Conservation (phyloP, 139 green algal species). For the Coccomyxa sp. region DNA sequence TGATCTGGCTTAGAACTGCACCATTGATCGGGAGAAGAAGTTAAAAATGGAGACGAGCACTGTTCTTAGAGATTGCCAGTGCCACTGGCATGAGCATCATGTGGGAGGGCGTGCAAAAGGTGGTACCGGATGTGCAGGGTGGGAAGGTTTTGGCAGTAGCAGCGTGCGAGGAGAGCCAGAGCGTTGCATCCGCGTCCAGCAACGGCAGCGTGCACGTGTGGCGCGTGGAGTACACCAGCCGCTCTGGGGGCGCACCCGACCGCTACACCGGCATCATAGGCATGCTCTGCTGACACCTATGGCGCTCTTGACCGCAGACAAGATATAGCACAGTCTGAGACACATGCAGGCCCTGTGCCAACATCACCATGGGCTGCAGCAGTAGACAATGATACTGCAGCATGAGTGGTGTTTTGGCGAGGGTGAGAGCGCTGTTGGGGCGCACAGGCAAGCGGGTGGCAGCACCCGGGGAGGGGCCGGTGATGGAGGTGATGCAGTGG, state of each 20-base stretch:
- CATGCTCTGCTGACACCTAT: neutral
- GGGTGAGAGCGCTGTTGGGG: too few species aligned
- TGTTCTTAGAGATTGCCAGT: neutral
- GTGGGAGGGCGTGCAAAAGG: neutral
- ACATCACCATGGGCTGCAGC: neutral
- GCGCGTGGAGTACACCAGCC: conserved; percentile 69
- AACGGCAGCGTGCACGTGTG: conserved; percentile 80
- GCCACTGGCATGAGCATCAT: neutral
- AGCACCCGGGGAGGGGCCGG: conserved; percentile 30
- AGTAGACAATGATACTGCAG: neutral
- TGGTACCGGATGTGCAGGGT: neutral
- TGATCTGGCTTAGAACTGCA: neutral
- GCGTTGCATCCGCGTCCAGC: conserved; percentile 53
- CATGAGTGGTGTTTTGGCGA: neutral
- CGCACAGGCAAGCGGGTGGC: conserved; percentile 30
- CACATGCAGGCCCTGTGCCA: neutral
- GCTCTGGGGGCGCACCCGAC: conserved; percentile 35
- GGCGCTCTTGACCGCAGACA: neutral
- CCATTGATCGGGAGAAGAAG: neutral
- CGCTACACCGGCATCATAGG: conserved; percentile 46
- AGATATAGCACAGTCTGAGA: neutral
- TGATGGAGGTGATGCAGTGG: conserved; percentile 59
- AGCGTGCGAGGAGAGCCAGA: conserved; percentile 50
- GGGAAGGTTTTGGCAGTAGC: conserved; percentile 41
- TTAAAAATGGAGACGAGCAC: neutral